Base-by-base conservation (phyloP, 257 asterid species). In the Ilex asprella region DNA sequence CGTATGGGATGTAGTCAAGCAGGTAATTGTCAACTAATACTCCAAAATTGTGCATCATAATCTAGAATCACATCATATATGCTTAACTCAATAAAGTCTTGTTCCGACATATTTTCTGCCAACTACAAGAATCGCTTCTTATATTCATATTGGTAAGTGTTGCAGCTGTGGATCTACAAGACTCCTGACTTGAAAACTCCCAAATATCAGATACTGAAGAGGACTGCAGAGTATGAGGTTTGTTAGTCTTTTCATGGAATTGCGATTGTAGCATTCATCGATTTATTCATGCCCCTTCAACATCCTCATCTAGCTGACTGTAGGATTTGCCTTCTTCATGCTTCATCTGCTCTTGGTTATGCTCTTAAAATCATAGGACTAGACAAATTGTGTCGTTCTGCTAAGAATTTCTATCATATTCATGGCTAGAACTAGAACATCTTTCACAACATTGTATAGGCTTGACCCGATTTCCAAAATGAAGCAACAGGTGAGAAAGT, bases 111-210 rank as follows among this genome's bases (percentile, higher is more conserved):
- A 21, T 21, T 21, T 21, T 21, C 27, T 21, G 27, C 1, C 27
- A 21, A 21, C 1, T 21, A 21, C 27, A 21, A 35, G 54, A 4
- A 49, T 49, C 1, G 54, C 15, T 66, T 62, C 16, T 1, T 7
- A 64, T 65, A 57, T 55, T 21, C 60, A 56, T 30, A 16, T 71
- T 58, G 8, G 11, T 56, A 10, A 14, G n/a, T 46, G 52, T 11
- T 11, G 4, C 52, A 46, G 98, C 75, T 91, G 69, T 77, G 86
- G 15, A 31, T 68, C 66, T 91, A 79, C 90, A 91, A 86, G 83
- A 88, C 91, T 55, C 98, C 95, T 0, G 89, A 80, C 32, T 73
- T 88, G 76, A 95, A 80, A 75, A 78, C 89, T 2, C 98, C 95
- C 2, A 78, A 73, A 39, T 91, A 88, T 76, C 89, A 84, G 30